Evolutionary conservation across 2,329 filamentous ascomycete genomes (phyloP), one percentile per base, ranked within the genome.

Genomic region (Cytospora schulzeri): DNA sequence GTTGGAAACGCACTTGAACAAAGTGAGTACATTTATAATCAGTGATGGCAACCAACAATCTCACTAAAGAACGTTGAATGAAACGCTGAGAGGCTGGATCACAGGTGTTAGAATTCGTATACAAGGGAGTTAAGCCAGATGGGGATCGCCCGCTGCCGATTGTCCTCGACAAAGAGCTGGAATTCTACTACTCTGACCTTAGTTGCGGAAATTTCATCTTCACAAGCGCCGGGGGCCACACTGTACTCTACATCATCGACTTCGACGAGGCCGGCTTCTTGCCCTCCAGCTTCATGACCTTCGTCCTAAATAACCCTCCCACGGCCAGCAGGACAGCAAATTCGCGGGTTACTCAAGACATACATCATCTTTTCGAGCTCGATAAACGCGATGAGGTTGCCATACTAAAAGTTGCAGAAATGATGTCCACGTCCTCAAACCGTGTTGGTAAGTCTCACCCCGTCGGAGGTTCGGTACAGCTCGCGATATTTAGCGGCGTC

Each of bases 241-340:
- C 22, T 28, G 50, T 26, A 12, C 50, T 52, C 24, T 52, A 52
- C 22, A 52, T 52, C 12, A 28, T 52, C 50, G 24, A 52, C 50
- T 52, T 52, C 22, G 50, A 52, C 50, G 50, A 52, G 50, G 50
- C 50, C 22, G 50, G 50, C n/a, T 52, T 52, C 22, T 24, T 52
- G 12, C 50, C 50, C 14, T 24, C 24, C 24, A 52, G 50, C 24
- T 52, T 52, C 12, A 52, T 28, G 24, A 15, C 50, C 50, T 52
- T 52, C 5, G 24, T 52, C 28, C 50, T 52, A 26, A 17, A 5
- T 17, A n/a, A n/a, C n/a, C n/a, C n/a, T n/a, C n/a, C n/a, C n/a
- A n/a, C n/a, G n/a, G n/a, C n/a, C n/a, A n/a, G n/a, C n/a, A n/a
- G n/a, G n/a, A n/a, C n/a, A n/a, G n/a, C n/a, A n/a, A n/a, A n/a